Base-by-base conservation (phyloP, 2,329 filamentous ascomycete species). In the Aspergillus texensis region DNA sequence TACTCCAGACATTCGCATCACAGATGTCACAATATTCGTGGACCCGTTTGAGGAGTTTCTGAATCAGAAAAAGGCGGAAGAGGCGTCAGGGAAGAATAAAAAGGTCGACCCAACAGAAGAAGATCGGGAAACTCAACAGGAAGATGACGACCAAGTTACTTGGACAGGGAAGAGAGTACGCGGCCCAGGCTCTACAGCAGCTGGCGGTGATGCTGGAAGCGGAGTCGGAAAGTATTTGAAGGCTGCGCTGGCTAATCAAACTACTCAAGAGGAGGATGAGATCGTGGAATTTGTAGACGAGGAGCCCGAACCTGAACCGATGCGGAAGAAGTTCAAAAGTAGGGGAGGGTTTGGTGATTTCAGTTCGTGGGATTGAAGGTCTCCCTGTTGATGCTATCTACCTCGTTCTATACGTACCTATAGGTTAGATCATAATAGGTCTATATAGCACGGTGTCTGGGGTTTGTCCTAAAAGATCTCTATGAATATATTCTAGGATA, bases 1-100 rank as follows among this genome's bases (percentile, higher is more conserved):
- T 0, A 82, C 90, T 0, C 86, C 91, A 58, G 91, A 94, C 62
- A 91, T 97, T 64, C 80, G 88, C 64, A 95, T 99, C 71, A 86
- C 90, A 69, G 91, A 96, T 63, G 84, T 97, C 0, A 88, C 92
- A 0, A 88, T 99, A 6, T 95, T 96, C 67, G 87, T 98, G 8
- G 94, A 99, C 75, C 95, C 95, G 0, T 99, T 99, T 74, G 93
- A 93, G 65, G 94, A 98, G 79, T 99, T 96, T 73, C 83, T 93
- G 73, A 91, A 90, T 70, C 86, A 94, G 74, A 90, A 89, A 70
- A 83, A 84, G 50, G 86, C 91, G 61, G 82, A 85, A 61, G 90
- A 93, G 66, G 81, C 80, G 52, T 79, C 78, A 8, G 86, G 85
- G 43, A 83, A 74, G 41, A 65, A 63, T 2, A 68, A 71, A n/a